Base-by-base conservation (phyloP, 2,329 filamentous ascomycete genomes). In the Exophiala mesophila region DNA sequence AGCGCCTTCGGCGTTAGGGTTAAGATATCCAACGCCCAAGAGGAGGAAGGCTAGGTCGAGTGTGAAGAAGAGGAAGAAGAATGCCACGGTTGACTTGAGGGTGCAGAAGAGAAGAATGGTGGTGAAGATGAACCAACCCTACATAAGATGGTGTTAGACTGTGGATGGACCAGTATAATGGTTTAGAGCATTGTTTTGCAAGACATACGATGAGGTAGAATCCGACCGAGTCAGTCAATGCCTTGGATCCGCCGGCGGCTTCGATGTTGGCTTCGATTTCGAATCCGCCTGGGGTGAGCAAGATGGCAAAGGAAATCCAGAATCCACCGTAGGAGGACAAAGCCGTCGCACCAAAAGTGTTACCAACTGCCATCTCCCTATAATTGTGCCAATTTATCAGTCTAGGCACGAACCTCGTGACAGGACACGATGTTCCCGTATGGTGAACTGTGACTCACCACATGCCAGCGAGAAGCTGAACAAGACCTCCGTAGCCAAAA, bases 301-400 rank as follows among this genome's bases (percentile, higher is more conserved):
- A 72, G 56, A 89, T 82, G 49, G 71, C 85, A 57, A 86, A 84
- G 9, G 73, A 71, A 58, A 90, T 77, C 86, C 86, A 90, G 74
- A 90, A 90, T 50, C 85, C 85, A 55, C 86, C 85, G 59, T 86
- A 90, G 0, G 85, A 89, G 7, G 83, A 85, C 44, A 90, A 69
- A 15, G 85, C 84, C 17, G 85, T 89, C 39, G 84, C 85, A 72
- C 85, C 85, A 54, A 90, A 89, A 8, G 86, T 90, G 72, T 90
- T 90, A 44, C 85, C 85, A n/a, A 86, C 74, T 24, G 85, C 84
- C 78, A 90, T 86, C 69, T 90, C 85, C 84, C 83, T 87, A 50
- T 39, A 21, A 29, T 34, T 12, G n/a, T n/a, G n/a, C n/a, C n/a
- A n/a, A n/a, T 8, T 26, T 7, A 18, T 45, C 20, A 48, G 35